phyloP scores from a whole-genome alignment of 305 asterid species.

The Galium porrigens region DNA sequence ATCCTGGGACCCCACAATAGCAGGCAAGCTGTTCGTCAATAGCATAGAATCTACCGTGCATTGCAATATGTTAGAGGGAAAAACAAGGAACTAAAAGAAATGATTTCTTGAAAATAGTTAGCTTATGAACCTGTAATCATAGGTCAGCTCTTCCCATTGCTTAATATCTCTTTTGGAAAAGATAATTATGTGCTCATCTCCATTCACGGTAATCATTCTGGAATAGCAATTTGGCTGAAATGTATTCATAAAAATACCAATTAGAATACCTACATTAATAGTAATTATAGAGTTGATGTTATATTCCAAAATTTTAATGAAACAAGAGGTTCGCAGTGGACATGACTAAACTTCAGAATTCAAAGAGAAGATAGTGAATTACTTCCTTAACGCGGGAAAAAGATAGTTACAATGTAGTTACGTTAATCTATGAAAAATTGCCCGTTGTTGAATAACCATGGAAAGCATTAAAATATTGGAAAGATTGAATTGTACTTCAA shows the following conservation, averaged over 20 bases:
- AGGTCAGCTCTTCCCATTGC: slow-evolving; percentile 79
- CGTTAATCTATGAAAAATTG: neutral
- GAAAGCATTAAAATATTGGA: neutral
- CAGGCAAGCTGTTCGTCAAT: slow-evolving; percentile 69
- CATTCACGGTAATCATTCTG: slow-evolving; percentile 47
- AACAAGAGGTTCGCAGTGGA: neutral
- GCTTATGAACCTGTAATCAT: slow-evolving; percentile 76
- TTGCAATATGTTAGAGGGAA: slow-evolving; percentile 5
- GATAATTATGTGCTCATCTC: slow-evolving; percentile 75
- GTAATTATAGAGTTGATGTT: neutral
- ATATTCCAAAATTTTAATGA: neutral
- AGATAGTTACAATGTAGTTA: neutral
- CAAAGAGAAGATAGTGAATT: neutral
- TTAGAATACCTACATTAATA: neutral
- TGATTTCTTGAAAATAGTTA: slow-evolving; percentile 5
- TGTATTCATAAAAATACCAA: slow-evolving; percentile 13
- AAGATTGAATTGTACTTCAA: neutral
- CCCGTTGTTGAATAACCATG: neutral
- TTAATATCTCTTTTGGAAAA: slow-evolving; percentile 83
- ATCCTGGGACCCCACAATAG: slow-evolving; percentile 65
- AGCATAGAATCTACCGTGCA: slow-evolving; percentile 50
- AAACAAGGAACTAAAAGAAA: slow-evolving; percentile 8
- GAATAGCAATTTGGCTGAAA: slow-evolving; percentile 96
- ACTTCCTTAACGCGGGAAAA: neutral
- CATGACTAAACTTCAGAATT: neutral